phyloP scores from a whole-genome alignment of 306 rosid species.

The Prunus mume region DNA sequence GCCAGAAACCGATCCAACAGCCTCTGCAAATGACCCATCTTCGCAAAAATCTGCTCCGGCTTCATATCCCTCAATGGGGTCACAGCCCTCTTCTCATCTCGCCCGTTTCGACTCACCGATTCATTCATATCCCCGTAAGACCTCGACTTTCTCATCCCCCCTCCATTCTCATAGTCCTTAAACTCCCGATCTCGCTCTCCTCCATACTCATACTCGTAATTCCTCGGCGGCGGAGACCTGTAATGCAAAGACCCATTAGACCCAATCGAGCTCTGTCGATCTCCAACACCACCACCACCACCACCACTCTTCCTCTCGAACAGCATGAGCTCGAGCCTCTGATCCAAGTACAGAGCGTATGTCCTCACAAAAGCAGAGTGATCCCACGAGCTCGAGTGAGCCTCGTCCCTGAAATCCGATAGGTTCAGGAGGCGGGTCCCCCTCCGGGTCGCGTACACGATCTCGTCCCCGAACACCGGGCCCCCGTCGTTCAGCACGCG shows the following conservation, averaged over 20 bases:
- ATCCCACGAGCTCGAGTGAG: slow-evolving; percentile 97
- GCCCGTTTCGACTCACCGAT: slow-evolving; percentile 26
- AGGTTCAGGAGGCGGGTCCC: slow-evolving; percentile 87
- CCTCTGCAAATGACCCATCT: slow-evolving; percentile 93
- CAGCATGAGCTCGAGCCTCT: slow-evolving; percentile 72
- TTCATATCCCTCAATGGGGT: slow-evolving; percentile 89
- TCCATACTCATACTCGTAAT: slow-evolving; percentile 59
- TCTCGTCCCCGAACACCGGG: slow-evolving; percentile 77
- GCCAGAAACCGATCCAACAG: slow-evolving; percentile 83
- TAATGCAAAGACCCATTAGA: slow-evolving; percentile 33
- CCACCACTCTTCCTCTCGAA: slow-evolving; percentile 52
- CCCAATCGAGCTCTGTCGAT: not conserved
- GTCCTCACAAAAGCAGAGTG: slow-evolving; percentile 89
- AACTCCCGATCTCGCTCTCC: slow-evolving; percentile 43
- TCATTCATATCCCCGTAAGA: slow-evolving; percentile 87
- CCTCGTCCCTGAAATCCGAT: slow-evolving; percentile 91
- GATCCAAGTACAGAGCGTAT: slow-evolving; percentile 85
- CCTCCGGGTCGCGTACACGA: slow-evolving; percentile 79
- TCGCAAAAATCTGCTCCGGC: slow-evolving; percentile 78
- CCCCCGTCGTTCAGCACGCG: slow-evolving; percentile 83
- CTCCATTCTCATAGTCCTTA: slow-evolving; percentile 43
- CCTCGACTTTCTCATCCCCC: slow-evolving; percentile 70
- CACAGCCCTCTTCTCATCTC: slow-evolving; percentile 44
- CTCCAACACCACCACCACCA: slow-evolving; percentile 10
- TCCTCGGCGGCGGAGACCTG: slow-evolving; percentile 73